A percentile compares a stretch with the other conserved stretches of the same genome.
phyloP scores from a whole-genome alignment of 208 protist species.

The Spongospora subterranea region DNA sequence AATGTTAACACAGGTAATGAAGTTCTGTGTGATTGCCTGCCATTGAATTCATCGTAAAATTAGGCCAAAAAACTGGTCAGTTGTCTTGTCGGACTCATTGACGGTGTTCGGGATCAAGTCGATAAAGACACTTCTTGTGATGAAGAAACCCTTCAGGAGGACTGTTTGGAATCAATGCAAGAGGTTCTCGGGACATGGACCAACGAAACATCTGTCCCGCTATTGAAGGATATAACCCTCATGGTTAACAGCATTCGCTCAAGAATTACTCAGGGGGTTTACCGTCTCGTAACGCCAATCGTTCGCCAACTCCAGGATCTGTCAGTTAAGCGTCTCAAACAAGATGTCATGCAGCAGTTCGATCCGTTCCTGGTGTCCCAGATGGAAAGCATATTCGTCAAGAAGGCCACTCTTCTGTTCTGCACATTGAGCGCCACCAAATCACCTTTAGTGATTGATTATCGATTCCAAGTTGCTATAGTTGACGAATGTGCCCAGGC shows the following conservation, averaged over 20 bases:
- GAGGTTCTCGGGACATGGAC: not conserved
- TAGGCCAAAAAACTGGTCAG: not conserved
- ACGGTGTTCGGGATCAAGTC: not conserved
- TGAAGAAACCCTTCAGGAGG: not conserved
- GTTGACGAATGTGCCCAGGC: not conserved
- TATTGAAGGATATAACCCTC: not conserved
- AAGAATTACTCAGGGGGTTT: not conserved
- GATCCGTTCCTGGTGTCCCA: not conserved
- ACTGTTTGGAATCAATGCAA: not conserved
- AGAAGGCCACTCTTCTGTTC: not conserved
- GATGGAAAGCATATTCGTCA: not conserved
- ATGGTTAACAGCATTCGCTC: not conserved
- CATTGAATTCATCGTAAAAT: not conserved
- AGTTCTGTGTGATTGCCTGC: not conserved
- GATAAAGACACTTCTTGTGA: not conserved
- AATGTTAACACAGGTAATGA: not conserved
- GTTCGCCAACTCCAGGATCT: not conserved
- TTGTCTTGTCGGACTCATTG: not conserved
- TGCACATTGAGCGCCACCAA: not conserved
- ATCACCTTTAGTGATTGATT: not conserved
- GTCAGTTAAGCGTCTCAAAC: not conserved
- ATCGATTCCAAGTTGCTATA: not conserved
- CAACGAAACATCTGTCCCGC: not conserved
- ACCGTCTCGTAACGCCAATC: not conserved
- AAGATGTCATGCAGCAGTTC: not conserved